Base-by-base conservation (phyloP, 2,329 filamentous ascomycete species). In the Teratosphaeria nubilosa region DNA sequence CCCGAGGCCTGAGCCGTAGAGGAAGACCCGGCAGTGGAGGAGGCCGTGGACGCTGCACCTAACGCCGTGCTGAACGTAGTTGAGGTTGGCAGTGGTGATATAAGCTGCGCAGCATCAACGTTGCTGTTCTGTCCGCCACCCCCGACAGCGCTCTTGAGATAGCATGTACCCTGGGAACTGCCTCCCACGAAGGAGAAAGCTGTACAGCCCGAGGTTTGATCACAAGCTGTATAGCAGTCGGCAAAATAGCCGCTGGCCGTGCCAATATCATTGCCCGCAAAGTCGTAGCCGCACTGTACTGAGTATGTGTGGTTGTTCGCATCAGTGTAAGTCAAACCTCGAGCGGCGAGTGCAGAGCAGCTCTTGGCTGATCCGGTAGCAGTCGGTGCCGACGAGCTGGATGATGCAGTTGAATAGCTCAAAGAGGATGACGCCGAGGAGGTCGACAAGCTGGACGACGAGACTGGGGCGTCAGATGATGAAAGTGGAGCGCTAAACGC, bases 211-310 rank as follows among this genome's bases (percentile, higher is more conserved):
- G 54, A 25, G 16, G 34, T 53, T 16, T 48, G 24, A 32, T 61
- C 59, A 56, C 62, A 64, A 20, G 53, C 27, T 10, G 24, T 27
- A 31, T 57, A 61, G 54, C 59, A 61, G 30, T 54, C 59, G 30
- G 16, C 27, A 25, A 54, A 61, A 25, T 22, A 41, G 16, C 48
- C 41, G 25, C 24, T 20, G 13, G 20, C 24, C 3, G 37, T 27
- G 16, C 27, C 50, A 1, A 57, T 14, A 24, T 59, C 48, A 27
- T 27, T 45, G 3, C 50, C 57, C 10, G 37, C 22, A 31, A 59
- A 61, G 30, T 59, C 57, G 48, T 59, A 54, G 14, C 37, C 32
- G 32, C 59, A 61, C 22, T n/a, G 55, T 2, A 61, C 48, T 22
- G 57, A 11, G 51, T 61, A 61, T 16, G 52, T 54, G 25, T 37